A percentile compares a stretch with the other conserved stretches of the same genome.
phyloP scores from a whole-genome alignment of 2,329 filamentous ascomycete species.

The Alternaria triticina region DNA sequence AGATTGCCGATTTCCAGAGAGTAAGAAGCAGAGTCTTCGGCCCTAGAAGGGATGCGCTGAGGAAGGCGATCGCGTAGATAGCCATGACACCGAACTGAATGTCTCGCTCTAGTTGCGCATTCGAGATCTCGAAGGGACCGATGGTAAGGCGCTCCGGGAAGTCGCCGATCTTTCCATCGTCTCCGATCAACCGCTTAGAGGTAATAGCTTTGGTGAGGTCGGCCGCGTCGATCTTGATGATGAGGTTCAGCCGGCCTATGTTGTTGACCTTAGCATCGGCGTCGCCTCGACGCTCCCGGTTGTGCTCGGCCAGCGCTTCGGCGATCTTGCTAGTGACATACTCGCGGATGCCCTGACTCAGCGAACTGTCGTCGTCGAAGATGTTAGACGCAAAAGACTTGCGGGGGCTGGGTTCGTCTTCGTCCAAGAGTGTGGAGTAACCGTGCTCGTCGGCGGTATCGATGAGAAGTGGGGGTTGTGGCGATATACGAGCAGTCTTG shows the following conservation, averaged over 20 bases:
- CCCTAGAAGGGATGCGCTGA: background rate
- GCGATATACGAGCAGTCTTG: background rate
- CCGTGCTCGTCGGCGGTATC: background rate
- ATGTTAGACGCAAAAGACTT: slow-evolving; percentile 2
- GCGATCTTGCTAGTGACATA: slow-evolving; percentile 17
- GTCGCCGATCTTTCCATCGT: background rate
- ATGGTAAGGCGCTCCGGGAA: background rate
- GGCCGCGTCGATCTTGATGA: background rate
- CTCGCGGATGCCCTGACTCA: slow-evolving; percentile 6
- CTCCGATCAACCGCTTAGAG: fast-evolving
- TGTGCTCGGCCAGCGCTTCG: background rate
- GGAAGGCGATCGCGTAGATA: background rate
- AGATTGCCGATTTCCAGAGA: slow-evolving; percentile 1
- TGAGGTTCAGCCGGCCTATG: background rate
- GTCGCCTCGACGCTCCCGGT: background rate
- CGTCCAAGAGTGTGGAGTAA: background rate
- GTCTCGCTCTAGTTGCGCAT: background rate
- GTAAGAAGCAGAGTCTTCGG: background rate
- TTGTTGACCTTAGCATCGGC: background rate
- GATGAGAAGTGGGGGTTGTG: background rate
- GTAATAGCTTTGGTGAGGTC: background rate
- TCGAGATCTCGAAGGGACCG: background rate
- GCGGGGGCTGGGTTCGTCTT: background rate
- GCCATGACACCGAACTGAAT: background rate
- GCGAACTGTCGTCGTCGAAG: background rate